phyloP scores from a whole-genome alignment of 352 stramenopile species.

The Phytophthora idaei region DNA sequence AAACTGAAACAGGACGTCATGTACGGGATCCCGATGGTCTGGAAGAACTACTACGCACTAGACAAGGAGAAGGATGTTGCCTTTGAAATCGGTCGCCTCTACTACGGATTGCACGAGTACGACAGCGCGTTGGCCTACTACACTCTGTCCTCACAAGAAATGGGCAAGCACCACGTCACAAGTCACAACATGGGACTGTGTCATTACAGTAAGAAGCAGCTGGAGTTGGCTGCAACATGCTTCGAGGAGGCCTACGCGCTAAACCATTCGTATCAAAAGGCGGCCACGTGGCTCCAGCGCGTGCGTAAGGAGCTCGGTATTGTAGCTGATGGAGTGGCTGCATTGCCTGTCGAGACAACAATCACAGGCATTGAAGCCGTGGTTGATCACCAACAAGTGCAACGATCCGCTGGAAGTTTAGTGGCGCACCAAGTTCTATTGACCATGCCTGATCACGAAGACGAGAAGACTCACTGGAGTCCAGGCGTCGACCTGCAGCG shows the following conservation, averaged over 20 bases:
- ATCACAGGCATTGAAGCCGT: slow-evolving; percentile 7
- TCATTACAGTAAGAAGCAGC: slow-evolving; percentile 90
- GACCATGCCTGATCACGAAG: slow-evolving; percentile 54
- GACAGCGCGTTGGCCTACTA: slow-evolving; percentile 91
- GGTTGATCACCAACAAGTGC: slow-evolving; percentile 13
- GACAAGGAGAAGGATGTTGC: slow-evolving; percentile 94
- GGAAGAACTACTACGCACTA: slow-evolving; percentile 93
- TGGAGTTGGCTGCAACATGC: slow-evolving; percentile 61
- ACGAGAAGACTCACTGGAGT: slow-evolving; percentile 41
- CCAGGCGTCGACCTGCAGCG: slow-evolving; percentile 12
- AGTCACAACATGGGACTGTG: slow-evolving; percentile 97
- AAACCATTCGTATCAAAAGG: slow-evolving; percentile 81
- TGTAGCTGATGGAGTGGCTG: slow-evolving; percentile 16
- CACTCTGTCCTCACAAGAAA: slow-evolving; percentile 79
- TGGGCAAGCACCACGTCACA: slow-evolving; percentile 95
- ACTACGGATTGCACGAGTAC: slow-evolving; percentile 94
- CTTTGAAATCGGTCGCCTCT: slow-evolving; percentile 91
- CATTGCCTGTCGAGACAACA: slow-evolving; percentile 6
- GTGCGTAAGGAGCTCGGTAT: slow-evolving; percentile 66
- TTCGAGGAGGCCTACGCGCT: slow-evolving; percentile 76
- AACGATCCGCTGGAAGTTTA: slow-evolving; percentile 30
- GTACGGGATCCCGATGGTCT: slow-evolving; percentile 83
- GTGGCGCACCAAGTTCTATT: slow-evolving; percentile 61
- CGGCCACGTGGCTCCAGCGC: slow-evolving; percentile 80
- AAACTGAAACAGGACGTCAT: slow-evolving; percentile 88